These are phyloP conservation scores for Citrus trifoliata DNA, from an alignment of 345 rosid genomes.

Conservation along the genomic window DNA sequence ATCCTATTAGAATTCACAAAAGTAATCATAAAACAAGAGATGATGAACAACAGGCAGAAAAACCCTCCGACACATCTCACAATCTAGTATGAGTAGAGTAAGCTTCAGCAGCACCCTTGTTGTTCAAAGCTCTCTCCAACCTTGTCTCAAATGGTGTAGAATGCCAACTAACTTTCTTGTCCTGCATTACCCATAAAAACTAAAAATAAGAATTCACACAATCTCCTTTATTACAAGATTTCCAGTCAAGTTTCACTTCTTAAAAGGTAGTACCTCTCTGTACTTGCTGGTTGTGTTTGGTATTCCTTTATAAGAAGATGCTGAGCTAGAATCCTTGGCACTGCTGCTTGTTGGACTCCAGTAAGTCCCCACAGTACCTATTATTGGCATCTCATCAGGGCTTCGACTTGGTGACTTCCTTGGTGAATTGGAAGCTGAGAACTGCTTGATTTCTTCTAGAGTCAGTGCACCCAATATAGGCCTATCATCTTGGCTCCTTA, in stretches of 20 bases:
- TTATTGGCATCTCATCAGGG: slow-evolving; percentile 78
- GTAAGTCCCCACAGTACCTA: slow-evolving; percentile 83
- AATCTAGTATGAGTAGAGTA: background rate
- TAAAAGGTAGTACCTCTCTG: slow-evolving; percentile 66
- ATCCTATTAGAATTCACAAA: slow-evolving; percentile 1
- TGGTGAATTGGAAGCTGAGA: slow-evolving; percentile 62
- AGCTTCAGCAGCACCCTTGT: slow-evolving; percentile 25
- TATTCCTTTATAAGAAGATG: slow-evolving; percentile 72
- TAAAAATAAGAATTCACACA: slow-evolving; percentile 11
- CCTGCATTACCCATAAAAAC: slow-evolving; percentile 53
- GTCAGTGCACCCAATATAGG: slow-evolving; percentile 90
- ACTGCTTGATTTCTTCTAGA: slow-evolving; percentile 75
- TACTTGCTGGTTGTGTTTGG: slow-evolving; percentile 93
- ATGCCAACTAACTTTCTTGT: slow-evolving; percentile 83
- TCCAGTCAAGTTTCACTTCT: slow-evolving; percentile 12
- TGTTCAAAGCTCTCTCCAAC: slow-evolving; percentile 86
- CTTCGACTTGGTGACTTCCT: slow-evolving; percentile 82
- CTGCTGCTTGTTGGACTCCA: slow-evolving; percentile 49
- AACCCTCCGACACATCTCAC: slow-evolving; percentile 1
- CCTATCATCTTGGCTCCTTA: slow-evolving; percentile 61
- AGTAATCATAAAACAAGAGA: background rate
- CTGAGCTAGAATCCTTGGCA: slow-evolving; percentile 37
- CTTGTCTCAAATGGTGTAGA: slow-evolving; percentile 91
- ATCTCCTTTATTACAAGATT: background rate
- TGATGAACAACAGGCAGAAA: slow-evolving; percentile 12